Percentiles rank a stretch among this genome's conserved stretches.
These are phyloP conservation scores for Pseudocercospora pini-densiflorae DNA, from an alignment of 2,329 filamentous ascomycete genomes.

Conservation along the genomic window DNA sequence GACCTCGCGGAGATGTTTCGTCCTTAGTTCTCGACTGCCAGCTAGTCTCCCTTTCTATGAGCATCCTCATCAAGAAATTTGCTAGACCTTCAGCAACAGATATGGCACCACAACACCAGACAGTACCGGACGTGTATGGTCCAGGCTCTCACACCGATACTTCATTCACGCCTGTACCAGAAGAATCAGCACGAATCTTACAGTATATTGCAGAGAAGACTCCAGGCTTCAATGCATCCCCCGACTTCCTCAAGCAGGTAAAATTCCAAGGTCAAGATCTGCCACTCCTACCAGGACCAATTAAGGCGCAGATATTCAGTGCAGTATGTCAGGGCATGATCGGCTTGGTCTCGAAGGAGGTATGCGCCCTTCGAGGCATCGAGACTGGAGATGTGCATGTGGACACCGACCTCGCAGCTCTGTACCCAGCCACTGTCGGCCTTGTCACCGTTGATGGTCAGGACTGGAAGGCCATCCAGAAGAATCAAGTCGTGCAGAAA, in stretches of 20 bases:
- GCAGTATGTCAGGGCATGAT: slow-evolving; percentile 52
- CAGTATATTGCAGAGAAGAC: slow-evolving; percentile 44
- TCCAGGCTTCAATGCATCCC: slow-evolving; percentile 48
- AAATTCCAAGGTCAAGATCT: slow-evolving; percentile 46
- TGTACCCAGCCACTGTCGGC: slow-evolving; percentile 51
- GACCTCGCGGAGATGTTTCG: not conserved
- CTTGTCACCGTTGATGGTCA: slow-evolving; percentile 46
- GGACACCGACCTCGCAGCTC: slow-evolving; percentile 53
- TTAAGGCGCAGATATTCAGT: slow-evolving; percentile 49
- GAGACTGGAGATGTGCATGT: slow-evolving; percentile 43
- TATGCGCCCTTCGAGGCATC: slow-evolving; percentile 39
- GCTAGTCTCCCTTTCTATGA: not conserved
- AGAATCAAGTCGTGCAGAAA: slow-evolving; percentile 35
- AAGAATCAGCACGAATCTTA: slow-evolving; percentile 47
- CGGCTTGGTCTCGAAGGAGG: slow-evolving; percentile 49
- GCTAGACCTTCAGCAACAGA: not conserved
- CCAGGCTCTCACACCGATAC: slow-evolving; percentile 49
- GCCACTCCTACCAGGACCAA: slow-evolving; percentile 50
- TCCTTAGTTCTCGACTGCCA: not conserved
- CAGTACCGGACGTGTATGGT: slow-evolving; percentile 40
- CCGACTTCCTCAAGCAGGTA: slow-evolving; percentile 40
- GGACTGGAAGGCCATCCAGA: slow-evolving; percentile 38
- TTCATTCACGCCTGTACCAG: slow-evolving; percentile 43
- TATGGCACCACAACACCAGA: slow-evolving; percentile 17
- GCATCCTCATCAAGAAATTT: not conserved